Conservation (phyloP, 768 basidiomycete genomes). For the Tephrocybe sp. region DNA sequence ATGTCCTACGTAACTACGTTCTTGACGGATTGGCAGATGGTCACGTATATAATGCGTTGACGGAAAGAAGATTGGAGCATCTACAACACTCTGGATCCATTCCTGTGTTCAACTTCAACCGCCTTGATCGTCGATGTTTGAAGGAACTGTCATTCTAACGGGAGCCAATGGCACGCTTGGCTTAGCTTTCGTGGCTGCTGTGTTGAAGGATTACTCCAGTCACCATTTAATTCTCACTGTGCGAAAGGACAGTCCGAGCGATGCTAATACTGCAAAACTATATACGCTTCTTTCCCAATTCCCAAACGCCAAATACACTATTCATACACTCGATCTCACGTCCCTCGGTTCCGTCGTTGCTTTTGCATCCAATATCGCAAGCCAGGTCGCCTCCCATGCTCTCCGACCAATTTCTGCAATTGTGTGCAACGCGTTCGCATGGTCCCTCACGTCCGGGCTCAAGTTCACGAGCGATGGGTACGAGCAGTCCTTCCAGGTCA, state of each 20-base stretch:
- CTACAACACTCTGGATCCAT: too few species aligned
- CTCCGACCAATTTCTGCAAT: slow-evolving; percentile 3
- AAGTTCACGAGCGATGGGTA: slow-evolving; percentile 2
- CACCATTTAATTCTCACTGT: slow-evolving; percentile 3
- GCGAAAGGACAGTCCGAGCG: neutral
- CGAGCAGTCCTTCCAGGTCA: slow-evolving; percentile 6
- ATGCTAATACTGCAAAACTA: slow-evolving; percentile 5
- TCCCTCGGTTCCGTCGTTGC: neutral
- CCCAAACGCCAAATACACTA: neutral
- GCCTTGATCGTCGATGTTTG: too few species aligned
- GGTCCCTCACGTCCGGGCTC: slow-evolving; percentile 8
- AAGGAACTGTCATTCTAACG: slow-evolving; percentile 8
- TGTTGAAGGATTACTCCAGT: slow-evolving; percentile 1
- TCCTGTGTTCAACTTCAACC: too few species aligned
- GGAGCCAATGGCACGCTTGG: slow-evolving; percentile 12
- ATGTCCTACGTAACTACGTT: too few species aligned
- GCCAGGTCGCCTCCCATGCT: neutral
- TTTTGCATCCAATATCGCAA: neutral
- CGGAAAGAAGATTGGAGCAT: too few species aligned
- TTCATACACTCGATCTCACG: slow-evolving; percentile 3
- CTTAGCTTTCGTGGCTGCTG: slow-evolving; percentile 3
- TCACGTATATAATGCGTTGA: too few species aligned
- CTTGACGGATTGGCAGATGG: too few species aligned
- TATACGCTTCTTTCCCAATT: neutral
- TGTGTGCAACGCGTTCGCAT: slow-evolving; percentile 11